A percentile compares a stretch with the other conserved stretches of the same genome.
phyloP scores from a whole-genome alignment of 805 yeast species.

The Ogataea populi-albae region DNA sequence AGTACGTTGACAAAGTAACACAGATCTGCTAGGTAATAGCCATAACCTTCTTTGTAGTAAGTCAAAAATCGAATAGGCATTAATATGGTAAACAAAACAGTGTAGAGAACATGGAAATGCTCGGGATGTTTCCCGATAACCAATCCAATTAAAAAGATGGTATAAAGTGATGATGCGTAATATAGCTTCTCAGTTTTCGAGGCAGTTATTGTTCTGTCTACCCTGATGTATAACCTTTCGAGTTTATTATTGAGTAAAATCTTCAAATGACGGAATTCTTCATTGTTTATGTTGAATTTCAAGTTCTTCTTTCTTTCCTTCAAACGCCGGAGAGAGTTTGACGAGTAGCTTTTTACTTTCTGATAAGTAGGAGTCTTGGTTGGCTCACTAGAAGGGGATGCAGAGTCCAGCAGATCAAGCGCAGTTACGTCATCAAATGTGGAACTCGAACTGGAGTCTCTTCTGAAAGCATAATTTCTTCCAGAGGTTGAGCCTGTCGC shows the following conservation, averaged over 20 bases:
- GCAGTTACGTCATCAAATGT: slow-evolving; percentile 27
- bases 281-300: slow-evolving; percentile 25
- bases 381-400: slow-evolving; percentile 23
- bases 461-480: slow-evolving; percentile 3
- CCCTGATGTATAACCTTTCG: slow-evolving; percentile 37
- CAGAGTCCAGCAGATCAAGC: slow-evolving; percentile 32
- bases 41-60: slow-evolving; percentile 74
- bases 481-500: not conserved
- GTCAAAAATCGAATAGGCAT: slow-evolving; percentile 86
- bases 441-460: slow-evolving; percentile 20
- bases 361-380: slow-evolving; percentile 26
- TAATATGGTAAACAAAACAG: slow-evolving; percentile 54
- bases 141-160: slow-evolving; percentile 69
- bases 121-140: slow-evolving; percentile 76
- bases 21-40: slow-evolving; percentile 86
- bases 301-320: slow-evolving; percentile 26
- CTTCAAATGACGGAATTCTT: slow-evolving; percentile 29
- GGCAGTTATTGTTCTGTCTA: slow-evolving; percentile 38
- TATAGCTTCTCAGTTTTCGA: slow-evolving; percentile 72
- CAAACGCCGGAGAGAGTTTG: slow-evolving; percentile 20
- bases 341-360: slow-evolving; percentile 27
- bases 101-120: slow-evolving; percentile 73
- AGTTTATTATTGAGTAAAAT: slow-evolving; percentile 26
- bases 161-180: slow-evolving; percentile 68
- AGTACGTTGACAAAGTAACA: slow-evolving; percentile 87